A percentile compares a stretch with the other conserved stretches of the same genome.
phyloP scores from a whole-genome alignment of 2,329 filamentous ascomycete genomes.

The Pochonia chlamydosporia region DNA sequence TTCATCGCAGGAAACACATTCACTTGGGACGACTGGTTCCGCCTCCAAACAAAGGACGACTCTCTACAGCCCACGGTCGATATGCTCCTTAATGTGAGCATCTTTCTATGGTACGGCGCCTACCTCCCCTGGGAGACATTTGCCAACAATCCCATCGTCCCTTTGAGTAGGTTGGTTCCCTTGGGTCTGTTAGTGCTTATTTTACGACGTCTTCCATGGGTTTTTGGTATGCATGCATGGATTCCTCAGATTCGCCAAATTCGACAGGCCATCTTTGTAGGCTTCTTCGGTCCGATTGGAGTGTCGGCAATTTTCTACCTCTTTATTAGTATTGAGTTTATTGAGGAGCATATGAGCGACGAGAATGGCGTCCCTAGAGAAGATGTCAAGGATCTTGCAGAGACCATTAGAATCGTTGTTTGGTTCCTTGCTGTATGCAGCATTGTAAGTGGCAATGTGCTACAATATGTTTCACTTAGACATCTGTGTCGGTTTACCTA shows the following conservation, averaged over 20 bases:
- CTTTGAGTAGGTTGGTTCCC: constrained; percentile 65
- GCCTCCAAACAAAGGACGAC: too few species aligned
- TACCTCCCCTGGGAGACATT: constrained; percentile 77
- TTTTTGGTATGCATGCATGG: constrained; percentile 65
- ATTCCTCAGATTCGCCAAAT: constrained; percentile 74
- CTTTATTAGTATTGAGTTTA: constrained; percentile 72
- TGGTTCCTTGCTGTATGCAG: constrained; percentile 85
- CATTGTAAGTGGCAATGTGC: constrained; percentile 71
- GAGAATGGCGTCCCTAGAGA: constrained; percentile 54
- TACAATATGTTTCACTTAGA: too few species aligned
- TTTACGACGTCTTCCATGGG: constrained; percentile 69
- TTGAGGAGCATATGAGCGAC: constrained; percentile 42
- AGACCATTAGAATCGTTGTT: constrained; percentile 66
- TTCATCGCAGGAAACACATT: constrained; percentile 90
- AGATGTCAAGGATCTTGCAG: constrained; percentile 60
- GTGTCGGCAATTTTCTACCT: constrained; percentile 89
- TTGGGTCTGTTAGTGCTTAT: constrained; percentile 73
- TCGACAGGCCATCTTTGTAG: constrained; percentile 76
- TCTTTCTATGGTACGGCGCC: constrained; percentile 90
- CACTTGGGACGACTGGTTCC: constrained; percentile 93
- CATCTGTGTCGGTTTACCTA: too few species aligned
- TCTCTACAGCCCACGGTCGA: constrained; percentile 88
- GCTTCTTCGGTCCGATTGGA: constrained; percentile 90
- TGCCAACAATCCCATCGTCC: constrained; percentile 59
- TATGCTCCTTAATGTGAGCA: constrained; percentile 82